These are phyloP conservation scores for Leccinum disarticulatum DNA, from an alignment of 768 basidiomycete genomes.

Conservation along the genomic window DNA sequence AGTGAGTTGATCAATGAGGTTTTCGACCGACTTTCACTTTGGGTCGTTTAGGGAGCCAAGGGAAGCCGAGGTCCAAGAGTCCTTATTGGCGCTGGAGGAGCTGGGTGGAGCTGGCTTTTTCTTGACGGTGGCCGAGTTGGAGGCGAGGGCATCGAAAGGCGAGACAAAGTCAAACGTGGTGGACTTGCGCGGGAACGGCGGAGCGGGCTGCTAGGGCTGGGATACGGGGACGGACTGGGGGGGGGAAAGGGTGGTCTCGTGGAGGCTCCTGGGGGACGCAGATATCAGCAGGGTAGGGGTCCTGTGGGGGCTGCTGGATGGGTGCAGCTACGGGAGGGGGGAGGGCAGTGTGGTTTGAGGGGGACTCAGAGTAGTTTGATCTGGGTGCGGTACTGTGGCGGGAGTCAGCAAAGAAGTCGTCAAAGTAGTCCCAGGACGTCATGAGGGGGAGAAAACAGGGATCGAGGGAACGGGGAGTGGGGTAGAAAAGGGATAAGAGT, in stretches of 20 bases:
- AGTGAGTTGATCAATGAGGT: slow-evolving; percentile 72
- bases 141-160: slow-evolving; percentile 76
- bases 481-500: slow-evolving; percentile 21
- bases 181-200: slow-evolving; percentile 72
- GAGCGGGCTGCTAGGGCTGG: slow-evolving; percentile 43
- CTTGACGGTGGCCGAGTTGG: slow-evolving; percentile 48
- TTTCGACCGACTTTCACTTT: slow-evolving; percentile 82
- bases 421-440: slow-evolving; percentile 35
- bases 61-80: slow-evolving; percentile 51
- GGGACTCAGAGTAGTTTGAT: slow-evolving; percentile 51
- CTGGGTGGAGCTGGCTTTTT: slow-evolving; percentile 58
- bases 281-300: slow-evolving; percentile 42
- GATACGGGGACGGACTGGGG: slow-evolving; percentile 23
- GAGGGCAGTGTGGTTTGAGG: slow-evolving; percentile 34
- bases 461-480: not conserved
- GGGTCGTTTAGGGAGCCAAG: slow-evolving; percentile 40
- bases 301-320: slow-evolving; percentile 29
- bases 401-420: slow-evolving; percentile 31
- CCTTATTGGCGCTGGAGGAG: slow-evolving; percentile 50
- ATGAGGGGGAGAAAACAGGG: slow-evolving; percentile 23
- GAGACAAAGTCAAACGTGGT: slow-evolving; percentile 86
- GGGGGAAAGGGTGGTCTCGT: slow-evolving; percentile 23
- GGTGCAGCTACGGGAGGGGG: slow-evolving; percentile 48
- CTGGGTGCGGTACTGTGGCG: slow-evolving; percentile 45
- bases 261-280: slow-evolving; percentile 27